Evolutionary conservation across 2,329 filamentous ascomycete species (phyloP).

Genomic region (Tolypocladium album): DNA sequence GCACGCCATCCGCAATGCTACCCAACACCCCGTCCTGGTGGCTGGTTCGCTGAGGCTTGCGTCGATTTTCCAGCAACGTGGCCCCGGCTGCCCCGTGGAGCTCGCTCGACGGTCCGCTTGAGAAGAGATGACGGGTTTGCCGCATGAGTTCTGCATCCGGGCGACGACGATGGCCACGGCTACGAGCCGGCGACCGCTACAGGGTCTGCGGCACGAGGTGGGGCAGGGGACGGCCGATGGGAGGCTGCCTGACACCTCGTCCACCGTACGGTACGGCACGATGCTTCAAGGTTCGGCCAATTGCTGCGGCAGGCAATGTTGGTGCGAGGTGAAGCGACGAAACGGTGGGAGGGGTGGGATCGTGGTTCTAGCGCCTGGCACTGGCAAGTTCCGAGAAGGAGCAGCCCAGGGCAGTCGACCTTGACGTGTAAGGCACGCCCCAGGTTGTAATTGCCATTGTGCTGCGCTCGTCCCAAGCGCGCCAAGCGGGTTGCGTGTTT

Average conservation of each 20-base stretch:
- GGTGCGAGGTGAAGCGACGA: background rate
- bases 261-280: too few species aligned
- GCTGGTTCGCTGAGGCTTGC: background rate
- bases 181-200: background rate
- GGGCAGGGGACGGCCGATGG: background rate
- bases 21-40: background rate
- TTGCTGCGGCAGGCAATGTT: background rate
- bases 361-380: background rate
- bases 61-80: background rate
- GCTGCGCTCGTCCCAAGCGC: too few species aligned
- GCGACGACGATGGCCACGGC: background rate
- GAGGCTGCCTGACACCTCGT: too few species aligned
- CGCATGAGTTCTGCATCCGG: background rate
- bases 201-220: background rate
- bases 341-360: background rate
- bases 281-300: background rate
- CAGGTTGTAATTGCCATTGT: too few species aligned
- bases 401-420: background rate
- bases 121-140: background rate
- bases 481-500: too few species aligned
- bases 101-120: background rate
- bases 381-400: background rate
- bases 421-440: background rate
- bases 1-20: background rate
- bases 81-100: background rate